These are phyloP conservation scores for Paramyrothecium sp. DNA, from an alignment of 2,329 filamentous ascomycete species.

Conservation along the genomic window DNA sequence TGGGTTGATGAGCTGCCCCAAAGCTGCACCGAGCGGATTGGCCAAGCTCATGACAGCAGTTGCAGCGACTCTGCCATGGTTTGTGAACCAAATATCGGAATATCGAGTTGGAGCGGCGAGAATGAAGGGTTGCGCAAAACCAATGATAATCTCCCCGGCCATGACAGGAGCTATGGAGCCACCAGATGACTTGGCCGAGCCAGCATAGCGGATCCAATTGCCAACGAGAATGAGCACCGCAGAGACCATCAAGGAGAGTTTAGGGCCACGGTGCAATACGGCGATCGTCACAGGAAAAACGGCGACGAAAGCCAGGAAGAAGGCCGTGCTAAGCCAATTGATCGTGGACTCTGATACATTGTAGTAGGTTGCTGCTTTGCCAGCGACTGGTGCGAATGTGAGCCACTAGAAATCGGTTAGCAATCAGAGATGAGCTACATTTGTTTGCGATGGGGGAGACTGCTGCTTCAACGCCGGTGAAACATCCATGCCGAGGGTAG, in stretches of 20 bases:
- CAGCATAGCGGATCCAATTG: slow-evolving; percentile 89
- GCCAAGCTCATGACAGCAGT: slow-evolving; percentile 83
- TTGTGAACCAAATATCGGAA: slow-evolving; percentile 93
- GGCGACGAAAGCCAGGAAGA: slow-evolving; percentile 79
- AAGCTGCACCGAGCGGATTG: slow-evolving; percentile 85
- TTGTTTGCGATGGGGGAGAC: too few species aligned
- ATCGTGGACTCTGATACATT: slow-evolving; percentile 70
- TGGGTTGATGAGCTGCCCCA: slow-evolving; percentile 85
- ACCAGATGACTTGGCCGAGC: slow-evolving; percentile 50
- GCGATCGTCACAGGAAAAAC: slow-evolving; percentile 73
- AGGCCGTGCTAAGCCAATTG: slow-evolving; percentile 91
- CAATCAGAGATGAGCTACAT: neutral
- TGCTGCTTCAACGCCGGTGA: too few species aligned
- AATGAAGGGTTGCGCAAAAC: slow-evolving; percentile 88
- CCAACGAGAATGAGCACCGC: slow-evolving; percentile 74
- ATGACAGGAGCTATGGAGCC: slow-evolving; percentile 76
- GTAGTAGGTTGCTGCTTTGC: slow-evolving; percentile 74
- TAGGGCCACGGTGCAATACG: slow-evolving; percentile 77
- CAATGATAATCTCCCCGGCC: slow-evolving; percentile 88
- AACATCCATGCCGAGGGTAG: too few species aligned
- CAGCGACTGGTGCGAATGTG: slow-evolving; percentile 82
- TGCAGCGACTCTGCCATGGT: slow-evolving; percentile 77
- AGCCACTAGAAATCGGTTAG: slow-evolving; percentile 61
- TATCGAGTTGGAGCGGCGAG: slow-evolving; percentile 86
- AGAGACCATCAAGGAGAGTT: slow-evolving; percentile 70